Evolutionary conservation across 768 basidiomycete genomes (phyloP).

Genomic region (Russula ochroleuca): DNA sequence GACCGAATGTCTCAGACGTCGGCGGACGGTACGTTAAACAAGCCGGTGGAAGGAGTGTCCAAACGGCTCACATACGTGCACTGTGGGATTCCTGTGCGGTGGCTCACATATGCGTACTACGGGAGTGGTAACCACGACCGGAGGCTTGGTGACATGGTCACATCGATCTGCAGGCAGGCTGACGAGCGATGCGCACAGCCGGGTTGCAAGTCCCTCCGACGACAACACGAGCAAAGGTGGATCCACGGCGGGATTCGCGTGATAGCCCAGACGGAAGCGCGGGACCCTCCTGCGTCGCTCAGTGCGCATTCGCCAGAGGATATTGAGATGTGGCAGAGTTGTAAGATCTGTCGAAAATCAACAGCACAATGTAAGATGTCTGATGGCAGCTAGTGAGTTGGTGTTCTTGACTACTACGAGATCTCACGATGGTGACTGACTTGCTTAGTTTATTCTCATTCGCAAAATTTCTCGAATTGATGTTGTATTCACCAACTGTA

Average conservation of each 20-base stretch:
- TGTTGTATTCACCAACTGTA: constrained; percentile 33
- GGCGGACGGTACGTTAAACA: constrained; percentile 2
- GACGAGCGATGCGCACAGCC: constrained; percentile 38
- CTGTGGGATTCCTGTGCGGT: constrained; percentile 45
- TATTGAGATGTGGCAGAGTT: constrained; percentile 48
- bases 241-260: constrained; percentile 21
- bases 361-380: constrained; percentile 39
- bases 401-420: constrained; percentile 39
- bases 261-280: constrained; percentile 3
- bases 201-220: constrained; percentile 32
- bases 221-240: constrained; percentile 26
- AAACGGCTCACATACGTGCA: constrained; percentile 24
- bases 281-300: not conserved
- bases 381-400: constrained; percentile 51
- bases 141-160: constrained; percentile 44
- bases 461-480: constrained; percentile 37
- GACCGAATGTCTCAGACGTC: constrained; percentile 8
- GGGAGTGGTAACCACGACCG: constrained; percentile 31
- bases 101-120: constrained; percentile 44
- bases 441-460: constrained; percentile 42
- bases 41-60: constrained; percentile 22
- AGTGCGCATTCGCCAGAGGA: constrained; percentile 27
- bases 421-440: constrained; percentile 34
- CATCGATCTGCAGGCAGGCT: constrained; percentile 34
- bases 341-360: constrained; percentile 43